Evolutionary conservation across 2,329 filamentous ascomycete genomes (phyloP).

Genomic region (Fusarium chlamydosporum): DNA sequence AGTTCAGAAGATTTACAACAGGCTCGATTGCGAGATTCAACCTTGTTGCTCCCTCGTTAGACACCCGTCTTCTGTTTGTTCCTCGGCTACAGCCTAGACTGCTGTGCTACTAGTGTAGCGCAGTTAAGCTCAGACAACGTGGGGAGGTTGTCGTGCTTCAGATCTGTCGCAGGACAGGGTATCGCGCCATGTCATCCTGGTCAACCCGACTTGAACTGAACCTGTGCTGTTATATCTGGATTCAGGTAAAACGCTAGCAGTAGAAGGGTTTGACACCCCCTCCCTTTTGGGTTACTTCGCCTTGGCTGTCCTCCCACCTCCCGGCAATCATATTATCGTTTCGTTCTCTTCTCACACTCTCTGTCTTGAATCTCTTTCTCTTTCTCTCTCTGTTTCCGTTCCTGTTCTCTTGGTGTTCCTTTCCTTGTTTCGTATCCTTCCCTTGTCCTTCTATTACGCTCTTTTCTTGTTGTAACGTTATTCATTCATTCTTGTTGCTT

Average conservation of each 20-base stretch:
- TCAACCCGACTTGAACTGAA: constrained; percentile 36
- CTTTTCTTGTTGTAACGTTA: constrained; percentile 18
- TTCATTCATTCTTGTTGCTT: constrained; percentile 35
- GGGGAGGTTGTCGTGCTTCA: constrained; percentile 59
- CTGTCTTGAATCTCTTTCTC: constrained; percentile 34
- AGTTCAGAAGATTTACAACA: constrained; percentile 30
- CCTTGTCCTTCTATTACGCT: constrained; percentile 20
- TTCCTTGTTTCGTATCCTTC: constrained; percentile 36
- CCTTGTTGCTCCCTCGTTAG: constrained; percentile 11
- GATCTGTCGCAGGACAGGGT: constrained; percentile 64
- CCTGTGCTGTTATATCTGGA: constrained; percentile 39
- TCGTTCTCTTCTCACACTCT: constrained; percentile 42
- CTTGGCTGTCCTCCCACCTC: constrained; percentile 6
- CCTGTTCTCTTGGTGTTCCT: constrained; percentile 32
- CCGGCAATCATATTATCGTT: constrained; percentile 37
- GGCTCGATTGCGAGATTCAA: constrained; percentile 22
- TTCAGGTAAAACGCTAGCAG: constrained; percentile 47
- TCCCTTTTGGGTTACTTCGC: constrained; percentile 23
- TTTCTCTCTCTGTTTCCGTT: constrained; percentile 39
- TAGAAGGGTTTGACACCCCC: constrained; percentile 39
- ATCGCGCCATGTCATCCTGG: constrained; percentile 39
- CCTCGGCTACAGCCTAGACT: constrained; percentile 4
- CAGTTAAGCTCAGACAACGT: constrained; percentile 44
- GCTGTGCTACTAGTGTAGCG: constrained; percentile 27
- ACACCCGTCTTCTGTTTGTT: constrained; percentile 13